phyloP scores from a whole-genome alignment of 768 basidiomycete genomes.

The Russula olivacea region DNA sequence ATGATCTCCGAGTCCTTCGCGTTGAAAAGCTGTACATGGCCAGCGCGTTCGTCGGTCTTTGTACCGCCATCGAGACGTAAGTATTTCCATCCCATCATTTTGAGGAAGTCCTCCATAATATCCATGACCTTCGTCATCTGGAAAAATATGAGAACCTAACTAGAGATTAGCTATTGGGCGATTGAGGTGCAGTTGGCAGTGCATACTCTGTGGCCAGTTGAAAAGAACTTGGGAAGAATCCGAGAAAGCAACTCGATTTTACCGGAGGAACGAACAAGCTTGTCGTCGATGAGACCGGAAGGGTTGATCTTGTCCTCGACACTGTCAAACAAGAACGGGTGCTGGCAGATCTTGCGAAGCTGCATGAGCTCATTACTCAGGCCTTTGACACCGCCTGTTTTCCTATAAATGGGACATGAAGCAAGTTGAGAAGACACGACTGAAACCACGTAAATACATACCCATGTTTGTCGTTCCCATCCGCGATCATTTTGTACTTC shows the following conservation, averaged over 20 bases:
- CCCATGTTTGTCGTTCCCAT: conserved; percentile 73
- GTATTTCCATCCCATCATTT: conserved; percentile 79
- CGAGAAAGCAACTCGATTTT: conserved; percentile 91
- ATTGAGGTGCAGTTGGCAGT: conserved; percentile 1
- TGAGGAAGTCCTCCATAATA: conserved; percentile 93
- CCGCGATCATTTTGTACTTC: conserved; percentile 95
- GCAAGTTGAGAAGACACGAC: background rate
- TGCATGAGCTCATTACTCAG: conserved; percentile 96
- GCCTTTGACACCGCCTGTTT: conserved; percentile 76
- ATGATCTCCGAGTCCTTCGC: conserved; percentile 81
- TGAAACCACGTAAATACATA: conserved; percentile 33
- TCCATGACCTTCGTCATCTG: conserved; percentile 99
- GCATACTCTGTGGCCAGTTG: conserved; percentile 80
- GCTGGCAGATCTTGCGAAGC: conserved; percentile 95
- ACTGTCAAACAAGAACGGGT: conserved; percentile 93
- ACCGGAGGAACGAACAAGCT: conserved; percentile 79
- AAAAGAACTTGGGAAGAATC: conserved; percentile 91
- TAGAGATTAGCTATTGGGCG: background rate
- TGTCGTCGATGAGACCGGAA: conserved; percentile 72
- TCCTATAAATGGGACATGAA: conserved; percentile 37
- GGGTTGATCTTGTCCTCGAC: conserved; percentile 95
- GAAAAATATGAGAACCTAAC: conserved; percentile 95
- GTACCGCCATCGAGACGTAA: conserved; percentile 95
- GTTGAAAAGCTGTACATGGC: conserved; percentile 82
- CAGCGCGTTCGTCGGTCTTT: conserved; percentile 91